Evolutionary conservation across 768 basidiomycete species (phyloP), one percentile per base, ranked within the genome.

Genomic region (Psilocybe sp.): DNA sequence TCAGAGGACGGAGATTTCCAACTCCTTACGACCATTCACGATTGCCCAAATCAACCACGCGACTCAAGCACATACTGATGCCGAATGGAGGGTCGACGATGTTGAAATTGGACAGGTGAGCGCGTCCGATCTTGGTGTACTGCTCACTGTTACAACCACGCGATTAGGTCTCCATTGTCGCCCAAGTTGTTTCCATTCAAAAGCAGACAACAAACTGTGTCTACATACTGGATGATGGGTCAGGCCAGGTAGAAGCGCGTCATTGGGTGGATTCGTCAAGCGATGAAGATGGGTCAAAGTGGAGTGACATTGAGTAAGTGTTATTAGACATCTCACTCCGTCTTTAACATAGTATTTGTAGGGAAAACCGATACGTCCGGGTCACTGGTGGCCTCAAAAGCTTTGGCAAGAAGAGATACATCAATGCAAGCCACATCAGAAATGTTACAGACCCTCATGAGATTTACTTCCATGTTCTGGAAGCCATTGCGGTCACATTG

Each of bases 31-130:
- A 33, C 91, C 92, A 3, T 78, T 92, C 44, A 92, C 87, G 3
- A 78, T 89, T 58, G 77, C 81, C 45, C 93, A 96, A 62, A 75
- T 97, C 40, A 63, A 74, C 33, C 78, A 80, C 56, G 88, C 94
- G 1, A 76, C 71, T n/a, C 93, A 95, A 72, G 77, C 85, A 5
- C 91, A 96, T 62, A 76, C 87, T 1, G 95, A 98, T 57, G 87
- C 90, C 2, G 92, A 95, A 50, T 97, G 92, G 84, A 75, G 76
- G 51, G 74, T 98, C 32, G 93, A 93, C 50, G 87, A 84, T 23
- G 69, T 76, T 4, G 89, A 94, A 54, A 74, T 94, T 50, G 88
- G 88, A 42, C 90, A 92, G 66, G 95, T 91, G 55, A 10, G 55
- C 62, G 55, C 3, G 33, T 14, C 44, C 20, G 7, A 44, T 18